Percentiles rank a stretch among this genome's conserved stretches.
These are phyloP conservation scores for Cephaloascus fragrans DNA, from an alignment of 805 yeast species.

Conservation along the genomic window DNA sequence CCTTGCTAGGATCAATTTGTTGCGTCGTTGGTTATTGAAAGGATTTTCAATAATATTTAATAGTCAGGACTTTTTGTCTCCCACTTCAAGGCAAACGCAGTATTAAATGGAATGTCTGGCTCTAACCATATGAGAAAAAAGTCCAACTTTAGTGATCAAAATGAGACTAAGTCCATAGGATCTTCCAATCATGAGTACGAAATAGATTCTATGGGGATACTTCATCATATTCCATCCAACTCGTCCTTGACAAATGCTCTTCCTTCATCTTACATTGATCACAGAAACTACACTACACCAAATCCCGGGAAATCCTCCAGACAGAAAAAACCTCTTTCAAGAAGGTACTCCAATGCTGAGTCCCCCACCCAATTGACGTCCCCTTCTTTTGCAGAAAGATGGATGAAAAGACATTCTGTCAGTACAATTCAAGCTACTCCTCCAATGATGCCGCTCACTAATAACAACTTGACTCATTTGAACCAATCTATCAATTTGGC, in stretches of 20 bases:
- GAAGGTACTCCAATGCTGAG: neutral
- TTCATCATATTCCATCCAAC: neutral
- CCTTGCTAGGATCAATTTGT: no score
- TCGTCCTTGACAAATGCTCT: neutral
- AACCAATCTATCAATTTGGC: constrained; percentile 9
- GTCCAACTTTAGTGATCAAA: neutral
- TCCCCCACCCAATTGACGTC: constrained; percentile 2
- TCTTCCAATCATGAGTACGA: neutral
- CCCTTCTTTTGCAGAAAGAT: constrained; percentile 15
- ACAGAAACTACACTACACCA: constrained; percentile 7
- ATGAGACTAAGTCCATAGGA: neutral
- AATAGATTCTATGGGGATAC: neutral
- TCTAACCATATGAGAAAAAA: neutral
- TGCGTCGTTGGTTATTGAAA: no score
- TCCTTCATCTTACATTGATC: constrained; percentile 14
- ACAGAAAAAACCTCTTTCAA: neutral
- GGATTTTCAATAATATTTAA: no score
- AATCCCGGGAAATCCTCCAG: neutral
- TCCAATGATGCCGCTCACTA: constrained; percentile 21
- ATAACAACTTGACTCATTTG: constrained; percentile 17
- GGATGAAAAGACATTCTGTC: constrained; percentile 11
- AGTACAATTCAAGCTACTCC: constrained; percentile 2
- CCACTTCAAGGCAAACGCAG: no score
- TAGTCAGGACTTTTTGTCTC: no score
- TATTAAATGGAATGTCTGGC: neutral